Evolutionary conservation across 345 rosid genomes (phyloP).

Genomic region (Pugionium dolabratum): DNA sequence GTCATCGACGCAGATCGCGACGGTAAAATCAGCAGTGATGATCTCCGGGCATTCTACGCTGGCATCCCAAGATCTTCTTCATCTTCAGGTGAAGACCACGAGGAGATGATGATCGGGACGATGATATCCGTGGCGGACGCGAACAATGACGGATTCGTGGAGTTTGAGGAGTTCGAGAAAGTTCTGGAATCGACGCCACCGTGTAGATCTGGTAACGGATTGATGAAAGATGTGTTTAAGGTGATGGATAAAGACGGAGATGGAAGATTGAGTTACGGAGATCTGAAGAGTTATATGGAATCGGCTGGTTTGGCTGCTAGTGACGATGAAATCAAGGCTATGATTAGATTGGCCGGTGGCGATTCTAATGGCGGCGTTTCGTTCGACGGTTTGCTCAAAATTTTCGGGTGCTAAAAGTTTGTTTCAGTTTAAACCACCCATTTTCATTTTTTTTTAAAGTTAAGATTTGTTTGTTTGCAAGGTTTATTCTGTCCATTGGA

Average conservation of each 20-base stretch:
- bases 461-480: background rate
- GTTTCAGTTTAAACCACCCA: background rate
- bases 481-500: no score
- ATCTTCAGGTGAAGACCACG: conserved; percentile 19
- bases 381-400: conserved; percentile 56
- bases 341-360: conserved; percentile 66
- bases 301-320: conserved; percentile 60
- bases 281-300: conserved; percentile 67
- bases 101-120: conserved; percentile 53
- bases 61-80: conserved; percentile 39
- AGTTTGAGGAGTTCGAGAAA: conserved; percentile 80
- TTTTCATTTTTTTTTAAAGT: background rate
- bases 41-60: conserved; percentile 59
- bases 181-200: conserved; percentile 42
- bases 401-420: conserved; percentile 45
- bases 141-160: conserved; percentile 78
- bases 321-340: conserved; percentile 61
- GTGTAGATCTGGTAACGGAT: conserved; percentile 27
- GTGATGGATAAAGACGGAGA: conserved; percentile 88
- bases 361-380: conserved; percentile 54
- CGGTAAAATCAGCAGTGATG: conserved; percentile 84
- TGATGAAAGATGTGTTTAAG: conserved; percentile 61
- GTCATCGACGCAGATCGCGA: conserved; percentile 83
- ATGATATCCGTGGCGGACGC: conserved; percentile 83
- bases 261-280: conserved; percentile 64